Percentiles rank a stretch among this genome's conserved stretches.
Evolutionary conservation across 345 rosid genomes (phyloP).

Genomic region (Litchi chinensis): DNA sequence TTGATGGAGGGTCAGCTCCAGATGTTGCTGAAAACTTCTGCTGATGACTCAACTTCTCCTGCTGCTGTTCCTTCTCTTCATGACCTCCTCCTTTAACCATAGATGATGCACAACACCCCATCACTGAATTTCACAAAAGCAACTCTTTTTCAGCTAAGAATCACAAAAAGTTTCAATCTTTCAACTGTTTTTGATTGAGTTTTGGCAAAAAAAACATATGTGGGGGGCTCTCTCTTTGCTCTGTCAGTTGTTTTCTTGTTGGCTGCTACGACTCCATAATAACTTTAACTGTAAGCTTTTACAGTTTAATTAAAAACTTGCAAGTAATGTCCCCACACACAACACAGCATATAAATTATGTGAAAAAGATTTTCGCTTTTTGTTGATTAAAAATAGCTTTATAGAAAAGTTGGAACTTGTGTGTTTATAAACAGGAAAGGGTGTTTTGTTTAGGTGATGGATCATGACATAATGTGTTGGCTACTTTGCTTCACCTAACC

Average conservation of each 20-base stretch:
- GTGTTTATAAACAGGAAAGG: not conserved
- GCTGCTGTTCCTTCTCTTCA: slow-evolving; percentile 38
- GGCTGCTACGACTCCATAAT: not conserved
- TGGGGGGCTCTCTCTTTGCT: not conserved
- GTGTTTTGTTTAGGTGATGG: slow-evolving; percentile 10
- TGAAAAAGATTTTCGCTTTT: not conserved
- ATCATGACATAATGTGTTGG: not conserved
- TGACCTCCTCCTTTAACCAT: slow-evolving; percentile 45
- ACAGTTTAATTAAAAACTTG: not conserved
- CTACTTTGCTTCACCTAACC: too few relatives aligned
- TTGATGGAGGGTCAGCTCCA: slow-evolving; percentile 34
- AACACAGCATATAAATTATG: not conserved
- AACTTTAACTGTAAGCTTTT: not conserved
- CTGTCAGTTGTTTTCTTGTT: slow-evolving; percentile 1
- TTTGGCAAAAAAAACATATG: not conserved
- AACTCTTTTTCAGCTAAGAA: slow-evolving; percentile 14
- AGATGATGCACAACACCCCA: slow-evolving; percentile 86
- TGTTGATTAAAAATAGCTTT: not conserved
- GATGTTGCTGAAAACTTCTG: slow-evolving; percentile 33
- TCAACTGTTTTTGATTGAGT: not conserved
- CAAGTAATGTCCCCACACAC: not conserved
- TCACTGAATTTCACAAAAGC: slow-evolving; percentile 19
- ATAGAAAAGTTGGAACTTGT: slow-evolving; percentile 3
- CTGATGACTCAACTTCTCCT: not conserved
- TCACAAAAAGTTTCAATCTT: slow-evolving; percentile 2